Conservation (phyloP, 2,329 filamentous ascomycete genomes). For the Stagonosporopsis chrysanthemi region DNA sequence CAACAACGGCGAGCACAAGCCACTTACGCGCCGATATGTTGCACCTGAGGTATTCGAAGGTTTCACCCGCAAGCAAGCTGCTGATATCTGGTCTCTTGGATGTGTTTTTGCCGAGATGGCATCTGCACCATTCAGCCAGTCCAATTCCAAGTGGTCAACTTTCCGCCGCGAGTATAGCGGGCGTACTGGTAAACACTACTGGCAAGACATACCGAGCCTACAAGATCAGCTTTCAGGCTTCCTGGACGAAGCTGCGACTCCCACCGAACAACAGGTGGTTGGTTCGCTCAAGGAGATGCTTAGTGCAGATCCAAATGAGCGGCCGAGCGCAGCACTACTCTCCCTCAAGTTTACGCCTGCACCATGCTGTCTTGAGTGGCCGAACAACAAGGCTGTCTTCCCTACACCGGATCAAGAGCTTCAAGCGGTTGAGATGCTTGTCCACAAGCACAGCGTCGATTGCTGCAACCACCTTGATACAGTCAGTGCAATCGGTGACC, state of each 20-base stretch:
- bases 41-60: slow-evolving; percentile 47
- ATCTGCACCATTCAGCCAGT: slow-evolving; percentile 32
- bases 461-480: slow-evolving; percentile 23
- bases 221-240: slow-evolving; percentile 38
- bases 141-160: slow-evolving; percentile 32
- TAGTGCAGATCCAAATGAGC: slow-evolving; percentile 35
- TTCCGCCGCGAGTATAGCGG: slow-evolving; percentile 42
- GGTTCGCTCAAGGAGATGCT: slow-evolving; percentile 45
- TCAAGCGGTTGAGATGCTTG: slow-evolving; percentile 34
- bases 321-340: slow-evolving; percentile 42
- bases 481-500: not conserved
- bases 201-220: slow-evolving; percentile 43
- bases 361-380: slow-evolving; percentile 49
- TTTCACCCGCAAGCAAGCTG: slow-evolving; percentile 38
- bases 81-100: slow-evolving; percentile 92
- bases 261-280: slow-evolving; percentile 35
- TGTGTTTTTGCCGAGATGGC: slow-evolving; percentile 98
- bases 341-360: slow-evolving; percentile 46
- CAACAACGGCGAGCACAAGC: slow-evolving; percentile 27
- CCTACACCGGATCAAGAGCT: slow-evolving; percentile 46
- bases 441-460: slow-evolving; percentile 28
- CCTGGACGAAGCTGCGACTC: slow-evolving; percentile 26
- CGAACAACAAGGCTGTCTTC: slow-evolving; percentile 43
- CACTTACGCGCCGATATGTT: slow-evolving; percentile 45
- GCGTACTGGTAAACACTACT: slow-evolving; percentile 46